A percentile compares a stretch with the other conserved stretches of the same genome.
Conservation (phyloP, 176 grass and related monocot species). For the Carex kokanica region DNA sequence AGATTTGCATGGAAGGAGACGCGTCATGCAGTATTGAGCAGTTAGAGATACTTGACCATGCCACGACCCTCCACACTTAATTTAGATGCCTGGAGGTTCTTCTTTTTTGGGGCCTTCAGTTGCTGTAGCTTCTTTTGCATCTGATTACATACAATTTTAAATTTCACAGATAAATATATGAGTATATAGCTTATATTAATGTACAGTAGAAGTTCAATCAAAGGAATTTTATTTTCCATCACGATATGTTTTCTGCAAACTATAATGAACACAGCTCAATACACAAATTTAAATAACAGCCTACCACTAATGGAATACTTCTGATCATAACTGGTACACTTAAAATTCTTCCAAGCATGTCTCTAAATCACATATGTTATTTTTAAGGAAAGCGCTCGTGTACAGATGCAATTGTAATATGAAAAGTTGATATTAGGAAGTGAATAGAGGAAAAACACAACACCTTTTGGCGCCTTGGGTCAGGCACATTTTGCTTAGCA, state of each 20-base stretch:
- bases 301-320: neutral
- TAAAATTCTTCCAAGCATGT: neutral
- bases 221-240: neutral
- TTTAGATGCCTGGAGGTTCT: constrained; percentile 90
- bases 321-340: neutral
- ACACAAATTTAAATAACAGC: neutral
- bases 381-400: neutral
- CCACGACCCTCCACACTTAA: constrained; percentile 91
- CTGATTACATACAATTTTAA: constrained; percentile 32
- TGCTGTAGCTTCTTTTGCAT: constrained; percentile 94
- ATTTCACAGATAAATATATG: neutral
- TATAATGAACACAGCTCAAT: neutral
- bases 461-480: constrained; percentile 73
- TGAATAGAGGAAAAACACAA: neutral
- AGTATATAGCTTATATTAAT: neutral
- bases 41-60: constrained; percentile 85
- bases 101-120: constrained; percentile 89
- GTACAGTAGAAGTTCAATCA: constrained; percentile 6
- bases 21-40: neutral
- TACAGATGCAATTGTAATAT: neutral
- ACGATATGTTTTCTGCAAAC: neutral
- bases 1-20: neutral
- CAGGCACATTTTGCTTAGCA: constrained; percentile 77
- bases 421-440: neutral
- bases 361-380: neutral